phyloP scores from a whole-genome alignment of 2,329 filamentous ascomycete species.

The Ophiosphaerella korrae region DNA sequence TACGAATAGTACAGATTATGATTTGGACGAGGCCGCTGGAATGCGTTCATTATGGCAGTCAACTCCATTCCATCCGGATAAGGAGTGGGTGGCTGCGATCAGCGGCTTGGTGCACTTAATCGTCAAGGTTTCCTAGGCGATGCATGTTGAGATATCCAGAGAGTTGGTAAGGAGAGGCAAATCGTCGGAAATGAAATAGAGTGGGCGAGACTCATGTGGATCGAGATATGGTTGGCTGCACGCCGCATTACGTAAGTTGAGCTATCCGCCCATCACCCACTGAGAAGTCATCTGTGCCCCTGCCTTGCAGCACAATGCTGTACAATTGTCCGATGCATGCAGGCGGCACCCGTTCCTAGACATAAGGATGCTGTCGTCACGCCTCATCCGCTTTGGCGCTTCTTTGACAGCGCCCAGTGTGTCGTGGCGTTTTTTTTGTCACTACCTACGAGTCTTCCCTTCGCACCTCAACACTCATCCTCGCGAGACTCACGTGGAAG shows the following conservation, averaged over 20 bases:
- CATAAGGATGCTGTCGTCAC: not conserved
- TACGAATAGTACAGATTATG: not conserved
- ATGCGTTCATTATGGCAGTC: not conserved
- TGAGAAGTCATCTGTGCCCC: not conserved
- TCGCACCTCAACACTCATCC: too few species aligned
- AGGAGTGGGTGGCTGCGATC: not conserved
- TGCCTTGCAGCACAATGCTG: not conserved
- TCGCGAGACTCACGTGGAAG: too few species aligned
- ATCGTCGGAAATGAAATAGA: too few species aligned
- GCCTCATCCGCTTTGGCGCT: conserved; percentile 2
- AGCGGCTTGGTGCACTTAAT: not conserved
- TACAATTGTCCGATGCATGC: not conserved
- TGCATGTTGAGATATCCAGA: not conserved
- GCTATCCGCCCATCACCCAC: not conserved
- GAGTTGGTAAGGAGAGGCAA: not conserved
- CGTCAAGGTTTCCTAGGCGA: conserved; percentile 16
- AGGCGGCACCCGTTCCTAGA: not conserved
- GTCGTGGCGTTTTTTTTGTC: not conserved
- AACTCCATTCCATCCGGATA: conserved; percentile 1
- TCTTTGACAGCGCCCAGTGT: not conserved
- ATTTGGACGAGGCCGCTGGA: not conserved
- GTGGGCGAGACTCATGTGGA: too few species aligned
- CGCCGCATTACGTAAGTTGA: not conserved
- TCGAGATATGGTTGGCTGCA: too few species aligned
- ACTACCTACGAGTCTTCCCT: too few species aligned